Evolutionary conservation across 306 rosid species (phyloP).

Genomic region (Rubus idaeus): DNA sequence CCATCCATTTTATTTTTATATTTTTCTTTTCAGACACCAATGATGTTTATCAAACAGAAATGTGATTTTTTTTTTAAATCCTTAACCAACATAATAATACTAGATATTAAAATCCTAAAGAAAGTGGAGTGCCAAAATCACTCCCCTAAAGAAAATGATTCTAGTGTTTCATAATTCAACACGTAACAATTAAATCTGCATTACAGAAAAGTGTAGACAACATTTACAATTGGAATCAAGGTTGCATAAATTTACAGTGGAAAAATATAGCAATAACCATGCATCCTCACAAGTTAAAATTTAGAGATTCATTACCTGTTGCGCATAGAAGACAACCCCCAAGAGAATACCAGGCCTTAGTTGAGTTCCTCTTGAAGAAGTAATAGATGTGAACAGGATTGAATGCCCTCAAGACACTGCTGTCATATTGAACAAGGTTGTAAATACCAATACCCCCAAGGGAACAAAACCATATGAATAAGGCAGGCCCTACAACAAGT

Average conservation of each 20-base stretch:
- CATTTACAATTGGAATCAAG: constrained; percentile 15
- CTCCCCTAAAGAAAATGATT: not conserved
- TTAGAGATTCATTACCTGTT: constrained; percentile 61
- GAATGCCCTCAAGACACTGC: constrained; percentile 74
- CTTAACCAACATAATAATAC: not conserved
- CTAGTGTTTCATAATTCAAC: not conserved
- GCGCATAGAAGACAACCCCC: constrained; percentile 98
- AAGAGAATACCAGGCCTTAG: constrained; percentile 92
- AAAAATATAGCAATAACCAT: constrained; percentile 6
- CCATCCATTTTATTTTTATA: not conserved
- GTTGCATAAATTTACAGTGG: constrained; percentile 19
- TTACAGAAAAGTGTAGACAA: not conserved
- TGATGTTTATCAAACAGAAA: not conserved
- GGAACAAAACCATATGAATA: constrained; percentile 91
- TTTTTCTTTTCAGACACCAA: not conserved
- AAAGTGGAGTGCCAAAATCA: not conserved
- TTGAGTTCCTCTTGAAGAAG: constrained; percentile 92
- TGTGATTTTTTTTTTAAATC: not conserved
- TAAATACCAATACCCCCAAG: constrained; percentile 82
- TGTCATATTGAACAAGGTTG: constrained; percentile 81
- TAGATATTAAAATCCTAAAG: not conserved
- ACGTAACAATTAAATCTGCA: not conserved
- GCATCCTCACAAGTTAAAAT: constrained; percentile 24
- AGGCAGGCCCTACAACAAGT: constrained; percentile 90
- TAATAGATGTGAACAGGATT: constrained; percentile 87